Conservation (phyloP, 805 yeast genomes). For the Kodamaea jinghongensis region DNA sequence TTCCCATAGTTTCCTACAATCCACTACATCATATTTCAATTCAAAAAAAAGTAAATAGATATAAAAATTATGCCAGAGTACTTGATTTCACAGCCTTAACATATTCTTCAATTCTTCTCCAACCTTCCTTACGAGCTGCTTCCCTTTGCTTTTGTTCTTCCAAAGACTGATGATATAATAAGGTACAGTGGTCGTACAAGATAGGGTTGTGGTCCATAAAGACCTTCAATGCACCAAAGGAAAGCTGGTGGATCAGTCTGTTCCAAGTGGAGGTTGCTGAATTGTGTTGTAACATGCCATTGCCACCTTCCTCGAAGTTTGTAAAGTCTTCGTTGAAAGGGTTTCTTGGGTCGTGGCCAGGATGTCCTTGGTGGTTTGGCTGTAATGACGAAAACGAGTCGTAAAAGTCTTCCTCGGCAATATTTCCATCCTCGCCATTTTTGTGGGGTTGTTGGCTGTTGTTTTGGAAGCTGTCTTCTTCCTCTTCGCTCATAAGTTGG, state of each 20-base stretch:
- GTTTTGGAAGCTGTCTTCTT: conserved; percentile 5
- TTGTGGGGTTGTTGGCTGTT: conserved; percentile 7
- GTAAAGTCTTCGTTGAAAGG: conserved; percentile 25
- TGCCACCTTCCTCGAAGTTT: conserved; percentile 28
- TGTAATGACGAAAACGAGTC: conserved; percentile 39
- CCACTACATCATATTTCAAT: no score
- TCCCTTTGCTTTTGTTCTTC: conserved; percentile 69
- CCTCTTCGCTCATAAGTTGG: conserved; percentile 11
- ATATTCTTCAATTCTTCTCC: conserved; percentile 66
- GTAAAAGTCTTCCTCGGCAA: conserved; percentile 45
- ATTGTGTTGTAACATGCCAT: conserved; percentile 40
- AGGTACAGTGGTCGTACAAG: conserved; percentile 89
- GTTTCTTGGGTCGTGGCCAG: conserved; percentile 13
- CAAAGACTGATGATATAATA: conserved; percentile 74
- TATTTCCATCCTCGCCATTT: conserved; percentile 22
- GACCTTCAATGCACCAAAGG: conserved; percentile 84
- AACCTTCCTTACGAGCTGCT: conserved; percentile 60
- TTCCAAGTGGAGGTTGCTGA: conserved; percentile 77
- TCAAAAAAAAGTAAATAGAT: background rate
- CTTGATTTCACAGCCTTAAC: conserved; percentile 35
- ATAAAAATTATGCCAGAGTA: background rate
- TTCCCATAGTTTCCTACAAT: no score
- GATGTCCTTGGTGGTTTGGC: conserved; percentile 8
- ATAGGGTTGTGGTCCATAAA: conserved; percentile 92
- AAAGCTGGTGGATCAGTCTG: conserved; percentile 85